phyloP scores from a whole-genome alignment of 768 basidiomycete species.

The Suillus tomentosus region DNA sequence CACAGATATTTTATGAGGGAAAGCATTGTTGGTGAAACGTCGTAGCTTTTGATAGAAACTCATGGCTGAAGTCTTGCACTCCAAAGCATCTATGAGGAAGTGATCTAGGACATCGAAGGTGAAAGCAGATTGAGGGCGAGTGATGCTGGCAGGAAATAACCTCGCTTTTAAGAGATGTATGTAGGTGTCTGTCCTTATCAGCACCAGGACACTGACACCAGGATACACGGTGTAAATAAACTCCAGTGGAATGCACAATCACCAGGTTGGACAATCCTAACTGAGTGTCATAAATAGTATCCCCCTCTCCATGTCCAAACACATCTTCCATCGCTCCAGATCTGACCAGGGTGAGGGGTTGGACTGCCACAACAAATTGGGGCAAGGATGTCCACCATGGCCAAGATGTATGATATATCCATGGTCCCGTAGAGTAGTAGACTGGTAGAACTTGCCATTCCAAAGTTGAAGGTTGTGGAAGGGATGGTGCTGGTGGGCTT shows the following conservation, averaged over 20 bases:
- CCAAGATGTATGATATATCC: slow-evolving; percentile 24
- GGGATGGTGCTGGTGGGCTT: slow-evolving; percentile 3
- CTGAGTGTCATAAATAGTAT: not conserved
- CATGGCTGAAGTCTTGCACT: slow-evolving; percentile 16
- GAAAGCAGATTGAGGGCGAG: slow-evolving; percentile 20
- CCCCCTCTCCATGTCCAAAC: not conserved
- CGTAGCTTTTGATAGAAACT: slow-evolving; percentile 2
- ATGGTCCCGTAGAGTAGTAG: slow-evolving; percentile 19
- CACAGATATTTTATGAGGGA: not conserved
- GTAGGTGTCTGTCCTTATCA: not conserved
- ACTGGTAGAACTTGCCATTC: slow-evolving; percentile 22
- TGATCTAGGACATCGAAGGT: slow-evolving; percentile 23
- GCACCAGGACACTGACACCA: slow-evolving; percentile 7
- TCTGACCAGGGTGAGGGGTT: not conserved
- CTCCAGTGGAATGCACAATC: slow-evolving; percentile 8
- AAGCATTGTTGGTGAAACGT: not conserved
- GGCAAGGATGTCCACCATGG: slow-evolving; percentile 24
- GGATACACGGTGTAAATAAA: slow-evolving; percentile 4
- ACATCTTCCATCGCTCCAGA: not conserved
- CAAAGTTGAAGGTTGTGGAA: slow-evolving; percentile 25
- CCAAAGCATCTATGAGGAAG: slow-evolving; percentile 21
- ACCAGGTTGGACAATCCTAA: slow-evolving; percentile 1
- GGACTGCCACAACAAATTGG: not conserved
- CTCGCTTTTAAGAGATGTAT: slow-evolving; percentile 17
- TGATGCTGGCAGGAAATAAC: slow-evolving; percentile 18